These are phyloP conservation scores for Metschnikowia rubicola DNA, from an alignment of 805 yeast species.

Conservation along the genomic window DNA sequence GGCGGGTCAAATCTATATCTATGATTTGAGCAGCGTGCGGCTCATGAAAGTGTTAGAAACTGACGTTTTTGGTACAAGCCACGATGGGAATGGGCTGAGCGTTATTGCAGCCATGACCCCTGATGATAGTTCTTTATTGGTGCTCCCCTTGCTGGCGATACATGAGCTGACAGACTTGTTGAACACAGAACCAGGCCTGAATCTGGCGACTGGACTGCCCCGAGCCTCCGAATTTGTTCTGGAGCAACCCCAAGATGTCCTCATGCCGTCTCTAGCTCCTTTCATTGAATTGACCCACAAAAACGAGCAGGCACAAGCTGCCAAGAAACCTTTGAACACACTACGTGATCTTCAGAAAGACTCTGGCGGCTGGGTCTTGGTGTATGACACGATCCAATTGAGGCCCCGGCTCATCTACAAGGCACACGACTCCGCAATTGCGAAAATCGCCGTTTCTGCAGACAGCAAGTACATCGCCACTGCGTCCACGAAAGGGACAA, in stretches of 20 bases:
- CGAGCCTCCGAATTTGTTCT: not conserved
- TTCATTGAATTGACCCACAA: conserved; percentile 28
- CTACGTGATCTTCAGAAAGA: conserved; percentile 28
- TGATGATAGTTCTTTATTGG: conserved; percentile 34
- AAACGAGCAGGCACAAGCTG: conserved; percentile 12
- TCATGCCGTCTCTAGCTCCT: conserved; percentile 2
- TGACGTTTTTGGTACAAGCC: conserved; percentile 7
- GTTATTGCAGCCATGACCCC: conserved; percentile 36
- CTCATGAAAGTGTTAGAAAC: conserved; percentile 47
- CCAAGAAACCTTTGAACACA: conserved; percentile 18
- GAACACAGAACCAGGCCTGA: conserved; percentile 10
- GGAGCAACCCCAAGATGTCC: conserved; percentile 9
- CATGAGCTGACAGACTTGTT: conserved; percentile 32
- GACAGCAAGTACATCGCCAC: conserved; percentile 33
- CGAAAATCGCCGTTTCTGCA: conserved; percentile 28
- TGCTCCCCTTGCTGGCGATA: conserved; percentile 30
- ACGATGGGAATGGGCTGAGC: conserved; percentile 3
- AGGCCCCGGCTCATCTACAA: conserved; percentile 32
- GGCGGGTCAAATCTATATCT: conserved; percentile 77
- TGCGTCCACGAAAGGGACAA: conserved; percentile 43
- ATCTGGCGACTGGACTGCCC: conserved; percentile 2
- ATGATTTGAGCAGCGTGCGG: conserved; percentile 88
- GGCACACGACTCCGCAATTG: conserved; percentile 38
- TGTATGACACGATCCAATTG: conserved; percentile 37
- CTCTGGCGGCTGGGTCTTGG: conserved; percentile 36